phyloP scores from a whole-genome alignment of 2,329 filamentous ascomycete genomes.

The Penicillium expansum region DNA sequence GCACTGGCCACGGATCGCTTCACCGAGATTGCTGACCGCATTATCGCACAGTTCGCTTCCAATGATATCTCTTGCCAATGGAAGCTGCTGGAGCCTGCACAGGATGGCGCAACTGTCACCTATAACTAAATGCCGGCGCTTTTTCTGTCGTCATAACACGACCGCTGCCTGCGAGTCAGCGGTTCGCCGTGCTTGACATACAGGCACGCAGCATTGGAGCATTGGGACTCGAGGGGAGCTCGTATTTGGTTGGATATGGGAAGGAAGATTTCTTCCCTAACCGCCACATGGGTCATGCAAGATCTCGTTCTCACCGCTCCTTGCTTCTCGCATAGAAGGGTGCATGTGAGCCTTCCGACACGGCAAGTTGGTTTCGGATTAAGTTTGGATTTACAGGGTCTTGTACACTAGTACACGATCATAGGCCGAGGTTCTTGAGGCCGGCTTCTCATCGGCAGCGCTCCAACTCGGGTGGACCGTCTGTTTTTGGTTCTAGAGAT shows the following conservation, averaged over 20 bases:
- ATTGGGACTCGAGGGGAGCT: not conserved
- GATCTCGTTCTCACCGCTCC: constrained; percentile 20
- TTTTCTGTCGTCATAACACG: constrained; percentile 2
- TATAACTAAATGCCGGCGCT: constrained; percentile 13
- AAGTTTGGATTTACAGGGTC: not conserved
- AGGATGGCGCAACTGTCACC: constrained; percentile 53
- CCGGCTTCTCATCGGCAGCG: not conserved
- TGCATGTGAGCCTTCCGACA: constrained; percentile 13
- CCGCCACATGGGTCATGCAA: constrained; percentile 12
- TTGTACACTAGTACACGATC: not conserved
- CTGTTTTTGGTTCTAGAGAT: constrained; percentile 1
- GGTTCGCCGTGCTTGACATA: not conserved
- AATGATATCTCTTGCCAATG: constrained; percentile 71
- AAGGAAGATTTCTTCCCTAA: not conserved
- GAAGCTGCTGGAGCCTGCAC: constrained; percentile 83
- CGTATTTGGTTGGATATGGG: not conserved
- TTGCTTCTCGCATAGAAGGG: constrained; percentile 9
- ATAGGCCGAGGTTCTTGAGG: not conserved
- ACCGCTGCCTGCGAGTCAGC: not conserved
- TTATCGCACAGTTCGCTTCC: constrained; percentile 69
- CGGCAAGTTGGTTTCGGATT: not conserved
- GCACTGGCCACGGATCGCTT: constrained; percentile 90
- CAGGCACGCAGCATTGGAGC: not conserved
- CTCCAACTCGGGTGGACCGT: not conserved
- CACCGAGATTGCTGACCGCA: constrained; percentile 75